A percentile compares a stretch with the other conserved stretches of the same genome.
phyloP scores from a whole-genome alignment of 2,329 filamentous ascomycete species.

The Nemania bipapillata region DNA sequence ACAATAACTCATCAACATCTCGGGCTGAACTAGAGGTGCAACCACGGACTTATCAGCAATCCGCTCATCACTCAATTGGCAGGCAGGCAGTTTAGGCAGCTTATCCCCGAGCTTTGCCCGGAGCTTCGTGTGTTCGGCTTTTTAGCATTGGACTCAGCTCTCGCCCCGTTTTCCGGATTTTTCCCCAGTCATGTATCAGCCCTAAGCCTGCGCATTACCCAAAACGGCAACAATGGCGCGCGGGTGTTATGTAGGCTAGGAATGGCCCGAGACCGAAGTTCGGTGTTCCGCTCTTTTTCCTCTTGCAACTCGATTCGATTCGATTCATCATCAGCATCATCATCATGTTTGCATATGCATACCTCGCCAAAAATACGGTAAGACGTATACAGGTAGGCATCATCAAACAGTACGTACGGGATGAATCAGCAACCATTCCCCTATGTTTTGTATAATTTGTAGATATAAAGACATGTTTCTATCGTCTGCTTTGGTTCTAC shows the following conservation, averaged over 20 bases:
- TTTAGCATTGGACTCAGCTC: not conserved
- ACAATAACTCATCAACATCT: not conserved
- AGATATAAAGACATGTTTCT: not conserved
- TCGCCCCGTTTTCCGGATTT: not conserved
- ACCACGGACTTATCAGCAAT: not conserved
- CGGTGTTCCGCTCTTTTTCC: not conserved
- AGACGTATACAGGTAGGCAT: too few species aligned
- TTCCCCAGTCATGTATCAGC: slow-evolving; percentile 9
- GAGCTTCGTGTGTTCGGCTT: not conserved
- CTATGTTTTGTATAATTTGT: not conserved
- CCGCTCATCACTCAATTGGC: not conserved
- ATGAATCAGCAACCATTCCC: not conserved
- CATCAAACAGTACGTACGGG: too few species aligned
- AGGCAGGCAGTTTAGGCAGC: not conserved
- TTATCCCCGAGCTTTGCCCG: slow-evolving; percentile 10
- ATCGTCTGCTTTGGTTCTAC: not conserved
- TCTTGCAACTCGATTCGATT: too few species aligned
- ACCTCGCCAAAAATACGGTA: not conserved
- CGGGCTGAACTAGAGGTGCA: not conserved
- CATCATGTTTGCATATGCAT: not conserved
- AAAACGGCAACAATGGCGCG: slow-evolving; percentile 22
- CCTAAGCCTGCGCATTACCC: not conserved
- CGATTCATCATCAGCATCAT: too few species aligned
- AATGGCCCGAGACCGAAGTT: not conserved
- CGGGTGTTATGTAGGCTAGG: not conserved